Evolutionary conservation across 2,329 filamentous ascomycete species (phyloP).

Genomic region (Chaetomiaceae sp.): DNA sequence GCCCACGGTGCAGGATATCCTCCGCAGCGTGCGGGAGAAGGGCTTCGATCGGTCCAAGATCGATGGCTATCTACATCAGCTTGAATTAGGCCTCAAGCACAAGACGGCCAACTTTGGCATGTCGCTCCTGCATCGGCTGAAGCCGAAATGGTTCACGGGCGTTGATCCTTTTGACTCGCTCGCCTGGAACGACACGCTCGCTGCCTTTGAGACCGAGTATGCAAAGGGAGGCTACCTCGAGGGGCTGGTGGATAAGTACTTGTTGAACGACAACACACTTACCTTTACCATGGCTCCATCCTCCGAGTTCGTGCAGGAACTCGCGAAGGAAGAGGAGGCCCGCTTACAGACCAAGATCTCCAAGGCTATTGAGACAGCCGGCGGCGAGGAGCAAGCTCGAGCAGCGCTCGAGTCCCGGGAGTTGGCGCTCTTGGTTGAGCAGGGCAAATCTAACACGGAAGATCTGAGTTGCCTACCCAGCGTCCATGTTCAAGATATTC

Average conservation of each 20-base stretch:
- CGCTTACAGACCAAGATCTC: slow-evolving; percentile 72
- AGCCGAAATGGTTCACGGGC: slow-evolving; percentile 93
- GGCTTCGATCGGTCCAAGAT: slow-evolving; percentile 90
- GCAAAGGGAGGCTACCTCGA: slow-evolving; percentile 78
- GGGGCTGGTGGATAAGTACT: slow-evolving; percentile 78
- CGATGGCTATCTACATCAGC: slow-evolving; percentile 86
- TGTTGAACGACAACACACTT: slow-evolving; percentile 80
- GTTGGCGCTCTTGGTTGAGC: slow-evolving; percentile 71
- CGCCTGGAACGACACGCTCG: slow-evolving; percentile 85
- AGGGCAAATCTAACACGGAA: slow-evolving; percentile 77
- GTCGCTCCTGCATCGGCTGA: slow-evolving; percentile 79
- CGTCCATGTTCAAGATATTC: slow-evolving; percentile 84
- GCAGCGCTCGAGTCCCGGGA: slow-evolving; percentile 73
- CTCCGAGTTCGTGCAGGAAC: slow-evolving; percentile 64
- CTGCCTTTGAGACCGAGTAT: slow-evolving; percentile 73
- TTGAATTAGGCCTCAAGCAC: slow-evolving; percentile 90
- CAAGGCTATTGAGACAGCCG: slow-evolving; percentile 62
- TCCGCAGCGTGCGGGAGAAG: slow-evolving; percentile 63
- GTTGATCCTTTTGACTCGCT: slow-evolving; percentile 87
- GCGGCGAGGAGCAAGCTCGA: slow-evolving; percentile 66
- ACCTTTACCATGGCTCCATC: slow-evolving; percentile 94
- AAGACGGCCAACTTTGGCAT: slow-evolving; percentile 96
- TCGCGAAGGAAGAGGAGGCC: slow-evolving; percentile 71
- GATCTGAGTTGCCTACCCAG: slow-evolving; percentile 86
- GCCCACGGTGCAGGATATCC: slow-evolving; percentile 65